Base-by-base conservation (phyloP, 495 filamentous ascomycete species). In the Aspergillus incahuasiensis region DNA sequence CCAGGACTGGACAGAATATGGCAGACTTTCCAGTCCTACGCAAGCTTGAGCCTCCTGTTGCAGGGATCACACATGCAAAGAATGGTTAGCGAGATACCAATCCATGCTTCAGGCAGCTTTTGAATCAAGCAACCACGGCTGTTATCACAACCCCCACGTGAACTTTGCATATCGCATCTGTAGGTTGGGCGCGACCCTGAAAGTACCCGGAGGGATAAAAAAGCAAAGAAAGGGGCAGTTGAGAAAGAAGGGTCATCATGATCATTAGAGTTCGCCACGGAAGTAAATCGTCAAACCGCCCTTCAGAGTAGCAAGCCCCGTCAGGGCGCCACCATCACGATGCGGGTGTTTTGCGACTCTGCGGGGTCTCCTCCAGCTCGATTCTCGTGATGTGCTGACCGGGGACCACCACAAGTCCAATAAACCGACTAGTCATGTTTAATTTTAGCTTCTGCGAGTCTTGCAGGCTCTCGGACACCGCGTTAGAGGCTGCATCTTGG, bases 391-490 rank as follows among this genome's bases (percentile, higher is more conserved):
- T 89, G 63, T 91, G 78, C 58, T 87, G 74, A 13, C 95, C 92
- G 1, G 95, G 94, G 8, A 97, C 82, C 7, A 96, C 92, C 30
- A 98, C 86, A 7, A 97, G 75, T 0, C 94, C 94, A 41, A 98
- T 83, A 63, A 89, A 91, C 24, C 94, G 82, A 59, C 86, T 89
- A 13, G 83, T 88, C 84, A 96, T 88, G 62, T 87, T 80, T 57
- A 88, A 63, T 54, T 78, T 84, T 18, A 89, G 54, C 35, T 63
- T 66, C 46, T 55, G 55, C 20, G 58, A 55, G 16, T 58, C 58
- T 12, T 56, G 63, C 49, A 66, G 48, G 28, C 56, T 61, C 42
- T 63, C 60, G 54, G 67, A 48, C n/a, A 71, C 62, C 52, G 70
- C 59, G 51, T 67, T 67, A 47, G 61, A 62, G 13, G 76, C 74